phyloP scores from a whole-genome alignment of 2,329 filamentous ascomycete species.

The Aspergillus sp. region DNA sequence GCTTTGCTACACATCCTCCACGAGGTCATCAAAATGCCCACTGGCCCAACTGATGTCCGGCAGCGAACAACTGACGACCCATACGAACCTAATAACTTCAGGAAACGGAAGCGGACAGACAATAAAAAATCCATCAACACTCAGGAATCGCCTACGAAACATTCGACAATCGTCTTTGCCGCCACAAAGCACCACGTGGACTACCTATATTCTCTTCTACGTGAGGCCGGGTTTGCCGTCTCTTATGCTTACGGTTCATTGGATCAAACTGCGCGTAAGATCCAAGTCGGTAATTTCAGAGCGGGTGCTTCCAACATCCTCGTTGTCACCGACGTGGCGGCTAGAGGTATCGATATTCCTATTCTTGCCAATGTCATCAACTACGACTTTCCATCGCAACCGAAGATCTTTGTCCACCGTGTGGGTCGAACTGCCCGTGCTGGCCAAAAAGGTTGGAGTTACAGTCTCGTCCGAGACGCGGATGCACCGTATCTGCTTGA shows the following conservation, averaged over 20 bases:
- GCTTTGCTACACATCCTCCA: slow-evolving; percentile 83
- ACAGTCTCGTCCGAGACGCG: slow-evolving; percentile 80
- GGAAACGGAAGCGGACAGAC: slow-evolving; percentile 46
- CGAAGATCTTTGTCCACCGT: slow-evolving; percentile 94
- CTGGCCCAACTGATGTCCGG: slow-evolving; percentile 54
- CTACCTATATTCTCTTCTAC: slow-evolving; percentile 79
- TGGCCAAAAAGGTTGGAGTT: slow-evolving; percentile 88
- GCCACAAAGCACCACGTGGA: slow-evolving; percentile 98
- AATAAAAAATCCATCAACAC: slow-evolving; percentile 47
- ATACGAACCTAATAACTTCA: slow-evolving; percentile 39
- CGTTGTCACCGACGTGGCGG: slow-evolving; percentile 94
- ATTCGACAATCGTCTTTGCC: slow-evolving; percentile 92
- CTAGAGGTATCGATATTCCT: slow-evolving; percentile 95
- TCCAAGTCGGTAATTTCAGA: slow-evolving; percentile 87
- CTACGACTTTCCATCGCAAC: slow-evolving; percentile 95
- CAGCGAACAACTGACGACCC: slow-evolving; percentile 42
- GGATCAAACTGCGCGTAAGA: slow-evolving; percentile 87
- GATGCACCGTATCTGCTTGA: slow-evolving; percentile 92
- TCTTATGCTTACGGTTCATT: slow-evolving; percentile 94
- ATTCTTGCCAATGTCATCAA: slow-evolving; percentile 96
- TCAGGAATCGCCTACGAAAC: slow-evolving; percentile 71
- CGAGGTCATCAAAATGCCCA: slow-evolving; percentile 88
- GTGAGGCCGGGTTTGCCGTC: slow-evolving; percentile 75
- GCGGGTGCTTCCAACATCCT: slow-evolving; percentile 80
- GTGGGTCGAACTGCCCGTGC: slow-evolving; percentile 95